These are phyloP conservation scores for Auricularia cornea DNA, from an alignment of 768 basidiomycete genomes.

Conservation along the genomic window DNA sequence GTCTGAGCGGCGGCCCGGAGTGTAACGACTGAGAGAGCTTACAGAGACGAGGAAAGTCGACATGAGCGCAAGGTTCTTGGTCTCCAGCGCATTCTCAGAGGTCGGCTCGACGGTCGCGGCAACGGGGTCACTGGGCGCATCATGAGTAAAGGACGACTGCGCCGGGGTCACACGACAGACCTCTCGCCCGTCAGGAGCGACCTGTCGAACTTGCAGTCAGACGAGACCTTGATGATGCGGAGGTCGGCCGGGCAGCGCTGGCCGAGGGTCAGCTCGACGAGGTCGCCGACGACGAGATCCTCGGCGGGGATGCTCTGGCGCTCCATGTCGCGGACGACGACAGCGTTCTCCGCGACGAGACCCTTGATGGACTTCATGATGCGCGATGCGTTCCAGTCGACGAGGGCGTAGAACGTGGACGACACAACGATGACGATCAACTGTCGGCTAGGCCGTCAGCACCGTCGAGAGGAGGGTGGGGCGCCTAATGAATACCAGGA, in stretches of 20 bases:
- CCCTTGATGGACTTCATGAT: conserved; percentile 58
- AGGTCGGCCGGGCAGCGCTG: conserved; percentile 67
- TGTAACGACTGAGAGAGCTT: no score
- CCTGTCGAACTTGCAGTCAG: conserved; percentile 54
- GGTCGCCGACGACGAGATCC: conserved; percentile 59
- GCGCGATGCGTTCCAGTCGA: conserved; percentile 47
- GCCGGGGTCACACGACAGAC: no score
- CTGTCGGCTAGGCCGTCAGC: conserved; percentile 14
- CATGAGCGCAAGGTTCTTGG: conserved; percentile 40
- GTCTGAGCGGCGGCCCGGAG: no score
- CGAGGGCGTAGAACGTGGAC: conserved; percentile 40
- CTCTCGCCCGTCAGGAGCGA: conserved; percentile 59
- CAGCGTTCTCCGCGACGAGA: conserved; percentile 56
- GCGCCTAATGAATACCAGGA: conserved; percentile 36
- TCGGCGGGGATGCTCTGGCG: conserved; percentile 44
- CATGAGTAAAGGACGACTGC: neutral
- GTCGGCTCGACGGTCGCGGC: conserved; percentile 38
- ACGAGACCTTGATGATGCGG: conserved; percentile 48
- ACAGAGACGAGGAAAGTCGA: conserved; percentile 29
- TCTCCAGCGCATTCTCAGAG: conserved; percentile 42
- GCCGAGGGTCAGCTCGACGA: conserved; percentile 54
- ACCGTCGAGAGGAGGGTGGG: conserved; percentile 14
- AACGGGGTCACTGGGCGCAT: conserved; percentile 30
- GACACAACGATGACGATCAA: conserved; percentile 36
- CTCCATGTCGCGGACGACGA: conserved; percentile 49